Evolutionary conservation across 495 filamentous ascomycete genomes (phyloP), one percentile per base, ranked within the genome.

Genomic region (Penicillium salamii): DNA sequence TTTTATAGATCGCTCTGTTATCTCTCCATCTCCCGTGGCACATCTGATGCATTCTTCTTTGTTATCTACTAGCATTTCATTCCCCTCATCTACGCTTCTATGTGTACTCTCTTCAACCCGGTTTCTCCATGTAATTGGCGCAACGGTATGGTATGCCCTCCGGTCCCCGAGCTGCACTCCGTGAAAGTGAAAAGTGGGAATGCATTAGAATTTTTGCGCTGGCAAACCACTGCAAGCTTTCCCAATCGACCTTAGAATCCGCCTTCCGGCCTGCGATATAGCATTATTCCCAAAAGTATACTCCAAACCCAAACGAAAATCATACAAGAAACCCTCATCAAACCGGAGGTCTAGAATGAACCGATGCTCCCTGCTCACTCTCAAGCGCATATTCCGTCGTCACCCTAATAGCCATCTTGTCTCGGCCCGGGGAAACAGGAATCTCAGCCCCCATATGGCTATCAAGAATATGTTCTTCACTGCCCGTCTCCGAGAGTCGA

Each of bases 161-260:
- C 43, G 53, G 37, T 48, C 31, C 39, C 26, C 49, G 32, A 24
- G 45, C 46, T 38, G 42, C 43, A 11, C 12, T 32, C 11, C 11
- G 28, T 8, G 29, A 48, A 48, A 40, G 21, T 33, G 47, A 57
- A 49, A 42, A 54, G 42, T 45, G 52, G 20, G 49, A 42, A 54
- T 63, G 57, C 50, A 63, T 59, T 65, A 65, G 55, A 65, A 50
- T 42, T 54, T 52, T 61, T 58, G 52, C 61, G 61, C 29, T n/a
- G n/a, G n/a, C n/a, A n/a, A n/a, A n/a, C n/a, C n/a, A n/a, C n/a
- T n/a, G n/a, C n/a, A n/a, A n/a, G n/a, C n/a, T n/a, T n/a, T n/a
- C n/a, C n/a, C n/a, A n/a, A n/a, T n/a, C n/a, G n/a, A n/a, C n/a
- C n/a, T n/a, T n/a, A n/a, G n/a, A 3, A 8, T 26, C 8, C 8